These are phyloP conservation scores for Stephanodiscus minutulus DNA, from an alignment of 108 stramenopile species.

Conservation along the genomic window DNA sequence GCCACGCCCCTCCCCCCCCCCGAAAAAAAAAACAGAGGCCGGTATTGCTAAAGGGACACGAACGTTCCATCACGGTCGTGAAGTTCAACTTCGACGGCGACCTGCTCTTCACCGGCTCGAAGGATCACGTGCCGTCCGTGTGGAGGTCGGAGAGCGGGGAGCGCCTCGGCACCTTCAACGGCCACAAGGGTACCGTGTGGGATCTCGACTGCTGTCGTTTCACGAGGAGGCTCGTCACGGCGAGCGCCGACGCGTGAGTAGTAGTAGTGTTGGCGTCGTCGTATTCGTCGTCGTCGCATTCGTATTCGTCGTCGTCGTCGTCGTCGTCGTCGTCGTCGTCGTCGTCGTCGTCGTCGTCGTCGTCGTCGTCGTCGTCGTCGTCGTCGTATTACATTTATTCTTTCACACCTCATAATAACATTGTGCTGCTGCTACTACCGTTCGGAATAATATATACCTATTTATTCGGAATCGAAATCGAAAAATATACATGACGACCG, in stretches of 20 bases:
- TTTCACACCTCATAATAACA: too few species aligned
- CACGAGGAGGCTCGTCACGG: constrained; percentile 74
- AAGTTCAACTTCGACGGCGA: constrained; percentile 97
- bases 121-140: constrained; percentile 90
- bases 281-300: too few species aligned
- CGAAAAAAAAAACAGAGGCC: constrained; percentile 65
- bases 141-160: constrained; percentile 96
- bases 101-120: constrained; percentile 93
- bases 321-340: neutral
- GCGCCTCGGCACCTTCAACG: constrained; percentile 95
- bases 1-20: too few species aligned
- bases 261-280: neutral
- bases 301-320: neutral
- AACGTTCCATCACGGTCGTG: constrained; percentile 96
- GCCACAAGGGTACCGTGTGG: constrained; percentile 98
- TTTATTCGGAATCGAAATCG: too few species aligned
- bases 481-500: too few species aligned
- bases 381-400: too few species aligned
- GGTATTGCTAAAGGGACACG: constrained; percentile 98
- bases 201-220: constrained; percentile 92
- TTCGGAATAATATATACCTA: too few species aligned
- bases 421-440: too few species aligned
- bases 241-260: constrained; percentile 82
- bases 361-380: too few species aligned
- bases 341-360: too few species aligned